These are phyloP conservation scores for Penicillium coprophilum DNA, from an alignment of 495 filamentous ascomycete species.

Conservation along the genomic window DNA sequence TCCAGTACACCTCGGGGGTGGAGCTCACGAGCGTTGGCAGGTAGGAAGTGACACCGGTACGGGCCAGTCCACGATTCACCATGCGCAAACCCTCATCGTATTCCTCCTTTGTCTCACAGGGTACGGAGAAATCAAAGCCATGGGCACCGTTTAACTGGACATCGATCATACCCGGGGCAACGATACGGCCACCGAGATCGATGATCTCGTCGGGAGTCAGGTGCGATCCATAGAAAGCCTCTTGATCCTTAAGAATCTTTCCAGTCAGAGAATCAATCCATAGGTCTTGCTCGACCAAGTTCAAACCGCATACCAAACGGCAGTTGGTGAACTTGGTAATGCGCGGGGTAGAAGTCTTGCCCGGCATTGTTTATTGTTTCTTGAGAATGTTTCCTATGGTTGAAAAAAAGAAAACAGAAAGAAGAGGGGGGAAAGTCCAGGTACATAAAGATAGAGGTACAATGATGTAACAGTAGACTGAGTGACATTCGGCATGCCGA, in stretches of 20 bases:
- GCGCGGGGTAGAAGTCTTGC: slow-evolving; percentile 41
- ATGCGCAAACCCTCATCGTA: slow-evolving; percentile 66
- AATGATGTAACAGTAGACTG: slow-evolving; percentile 28
- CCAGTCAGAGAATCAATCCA: slow-evolving; percentile 76
- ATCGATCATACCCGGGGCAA: slow-evolving; percentile 81
- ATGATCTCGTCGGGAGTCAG: slow-evolving; percentile 53
- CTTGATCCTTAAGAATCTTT: slow-evolving; percentile 72
- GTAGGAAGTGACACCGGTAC: slow-evolving; percentile 82
- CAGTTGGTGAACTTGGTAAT: slow-evolving; percentile 87
- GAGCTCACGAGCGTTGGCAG: slow-evolving; percentile 73
- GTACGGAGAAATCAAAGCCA: slow-evolving; percentile 82
- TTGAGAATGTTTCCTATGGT: not conserved
- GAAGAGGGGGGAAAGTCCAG: not conserved
- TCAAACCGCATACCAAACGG: slow-evolving; percentile 60
- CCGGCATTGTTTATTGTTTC: slow-evolving; percentile 38
- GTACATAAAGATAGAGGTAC: slow-evolving; percentile 15
- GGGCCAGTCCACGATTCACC: slow-evolving; percentile 65
- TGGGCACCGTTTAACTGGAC: slow-evolving; percentile 83
- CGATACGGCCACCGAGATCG: slow-evolving; percentile 73
- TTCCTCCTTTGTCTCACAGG: slow-evolving; percentile 56
- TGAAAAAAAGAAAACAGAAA: not conserved
- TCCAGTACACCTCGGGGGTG: slow-evolving; percentile 65
- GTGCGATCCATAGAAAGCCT: slow-evolving; percentile 70
- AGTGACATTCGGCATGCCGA: slow-evolving; percentile 34
- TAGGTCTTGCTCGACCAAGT: slow-evolving; percentile 68